phyloP scores from a whole-genome alignment of 2,329 filamentous ascomycete genomes.

The Cadophora sp. region DNA sequence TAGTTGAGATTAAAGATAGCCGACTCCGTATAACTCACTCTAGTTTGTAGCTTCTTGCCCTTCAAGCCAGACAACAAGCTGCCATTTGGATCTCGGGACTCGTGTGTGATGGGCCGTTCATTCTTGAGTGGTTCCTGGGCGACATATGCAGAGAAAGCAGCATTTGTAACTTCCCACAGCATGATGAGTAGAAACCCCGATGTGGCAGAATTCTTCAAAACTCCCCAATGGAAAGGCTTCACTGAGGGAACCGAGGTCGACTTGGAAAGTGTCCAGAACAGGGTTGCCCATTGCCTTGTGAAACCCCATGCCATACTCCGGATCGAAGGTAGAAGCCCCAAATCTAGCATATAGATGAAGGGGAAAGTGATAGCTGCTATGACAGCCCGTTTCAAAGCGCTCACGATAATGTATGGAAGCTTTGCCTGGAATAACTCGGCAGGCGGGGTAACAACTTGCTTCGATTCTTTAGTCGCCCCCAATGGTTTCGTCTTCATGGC shows the following conservation, averaged over 20 bases:
- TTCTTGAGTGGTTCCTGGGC: conserved; percentile 84
- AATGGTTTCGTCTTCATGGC: conserved; percentile 46
- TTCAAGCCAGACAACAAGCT: conserved; percentile 85
- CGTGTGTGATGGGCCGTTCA: conserved; percentile 80
- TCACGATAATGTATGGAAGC: conserved; percentile 45
- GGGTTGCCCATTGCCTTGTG: conserved; percentile 72
- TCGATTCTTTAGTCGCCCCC: conserved; percentile 46
- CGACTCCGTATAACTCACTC: conserved; percentile 54
- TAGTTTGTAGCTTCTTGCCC: conserved; percentile 79
- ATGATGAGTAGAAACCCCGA: conserved; percentile 72
- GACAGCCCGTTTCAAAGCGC: conserved; percentile 44
- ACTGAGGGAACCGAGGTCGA: conserved; percentile 67
- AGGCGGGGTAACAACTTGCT: conserved; percentile 48
- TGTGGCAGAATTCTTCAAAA: conserved; percentile 61
- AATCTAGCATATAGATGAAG: conserved; percentile 51
- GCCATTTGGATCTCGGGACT: conserved; percentile 90
- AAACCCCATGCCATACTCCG: conserved; percentile 71
- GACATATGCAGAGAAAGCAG: conserved; percentile 81
- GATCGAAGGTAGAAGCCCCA: conserved; percentile 69
- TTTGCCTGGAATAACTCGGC: conserved; percentile 48
- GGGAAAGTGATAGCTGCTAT: conserved; percentile 51
- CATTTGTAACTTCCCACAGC: conserved; percentile 80
- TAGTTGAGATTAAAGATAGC: conserved; percentile 22
- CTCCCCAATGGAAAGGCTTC: conserved; percentile 63
- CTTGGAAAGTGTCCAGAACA: conserved; percentile 78